phyloP scores from a whole-genome alignment of 2,329 filamentous ascomycete species.

The Knufia petricola region DNA sequence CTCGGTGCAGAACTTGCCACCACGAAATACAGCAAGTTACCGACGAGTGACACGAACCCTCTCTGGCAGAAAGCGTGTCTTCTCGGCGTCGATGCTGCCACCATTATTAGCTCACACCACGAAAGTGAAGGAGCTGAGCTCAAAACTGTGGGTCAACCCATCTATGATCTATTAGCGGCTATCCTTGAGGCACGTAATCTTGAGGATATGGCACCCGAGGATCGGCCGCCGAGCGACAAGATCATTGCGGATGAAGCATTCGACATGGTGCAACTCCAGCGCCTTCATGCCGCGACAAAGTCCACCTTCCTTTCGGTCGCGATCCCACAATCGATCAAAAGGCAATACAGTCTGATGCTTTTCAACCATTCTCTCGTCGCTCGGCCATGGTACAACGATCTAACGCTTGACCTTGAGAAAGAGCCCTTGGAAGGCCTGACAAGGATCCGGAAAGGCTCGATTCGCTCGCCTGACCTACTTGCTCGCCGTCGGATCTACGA shows the following conservation, averaged over 20 bases:
- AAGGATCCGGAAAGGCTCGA: conserved; percentile 58
- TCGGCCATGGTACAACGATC: conserved; percentile 51
- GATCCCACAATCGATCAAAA: conserved; percentile 50
- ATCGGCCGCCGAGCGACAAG: conserved; percentile 21
- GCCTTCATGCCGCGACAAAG: conserved; percentile 4
- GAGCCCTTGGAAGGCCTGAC: conserved; percentile 55
- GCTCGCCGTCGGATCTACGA: conserved; percentile 65
- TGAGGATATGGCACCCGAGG: neutral
- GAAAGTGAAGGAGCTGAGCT: conserved; percentile 1
- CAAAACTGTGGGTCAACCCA: conserved; percentile 21
- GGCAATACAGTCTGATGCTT: conserved; percentile 62
- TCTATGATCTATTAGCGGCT: conserved; percentile 57
- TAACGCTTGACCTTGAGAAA: conserved; percentile 38
- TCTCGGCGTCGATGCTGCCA: conserved; percentile 54
- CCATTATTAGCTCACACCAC: conserved; percentile 29
- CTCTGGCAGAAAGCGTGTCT: conserved; percentile 76
- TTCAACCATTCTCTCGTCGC: conserved; percentile 80
- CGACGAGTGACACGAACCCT: conserved; percentile 58
- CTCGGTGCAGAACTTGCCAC: conserved; percentile 61
- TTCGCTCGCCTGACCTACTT: conserved; percentile 56
- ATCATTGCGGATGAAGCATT: conserved; percentile 65
- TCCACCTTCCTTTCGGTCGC: conserved; percentile 57
- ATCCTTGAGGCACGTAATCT: conserved; percentile 49
- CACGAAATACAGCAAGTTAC: conserved; percentile 70
- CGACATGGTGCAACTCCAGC: conserved; percentile 59